Base-by-base conservation (phyloP, 805 yeast species). In the Pichia rugopelliculosa region DNA sequence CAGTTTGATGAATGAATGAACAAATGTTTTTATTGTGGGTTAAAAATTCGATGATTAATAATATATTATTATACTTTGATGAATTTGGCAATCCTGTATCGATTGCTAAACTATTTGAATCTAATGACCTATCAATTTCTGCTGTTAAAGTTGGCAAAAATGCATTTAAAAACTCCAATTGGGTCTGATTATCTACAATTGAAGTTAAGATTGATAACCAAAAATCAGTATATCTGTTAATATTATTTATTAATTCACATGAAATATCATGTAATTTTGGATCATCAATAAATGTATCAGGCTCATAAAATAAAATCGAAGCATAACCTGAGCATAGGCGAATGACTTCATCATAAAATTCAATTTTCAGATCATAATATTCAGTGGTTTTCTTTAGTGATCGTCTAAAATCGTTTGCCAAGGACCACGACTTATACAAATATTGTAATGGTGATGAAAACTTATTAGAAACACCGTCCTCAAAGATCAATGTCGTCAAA, bases 161-260 rank as follows among this genome's bases (percentile, higher is more conserved):
- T 6, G 75, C 69, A 50, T 76, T 74, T 50, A 84, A 63, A 27
- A 87, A 69, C 18, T 83, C 93, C 8, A 76, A 53, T 7, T 82
- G 61, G 0, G 81, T 69, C 1, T 81, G 95, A 57, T 86, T 88
- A 47, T 81, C 85, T 22, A 74, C 70, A 10, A 90, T 76, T 47
- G 80, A 71, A 30, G 70, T 65, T 15, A 85, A 61, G 26, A 86
- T 70, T 39, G 79, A 83, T 3, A 72, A 62, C 46, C 88, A 60
- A 51, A 81, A 82, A 15, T 48, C 47, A 48, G 74, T 80, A 44
- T 56, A 58, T 40, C 54, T 53, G 18, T 54, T 53, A 8, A 62
- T 51, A 21, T 59, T 56, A 18, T 55, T 52, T 44, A 62, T 51
- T 22, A 69, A 57, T 6, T 52, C 53, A 15, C 54, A 57, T 6